Percentiles rank a stretch among this genome's conserved stretches.
phyloP scores from a whole-genome alignment of 495 filamentous ascomycete species.

The Xylaria bambusicola region DNA sequence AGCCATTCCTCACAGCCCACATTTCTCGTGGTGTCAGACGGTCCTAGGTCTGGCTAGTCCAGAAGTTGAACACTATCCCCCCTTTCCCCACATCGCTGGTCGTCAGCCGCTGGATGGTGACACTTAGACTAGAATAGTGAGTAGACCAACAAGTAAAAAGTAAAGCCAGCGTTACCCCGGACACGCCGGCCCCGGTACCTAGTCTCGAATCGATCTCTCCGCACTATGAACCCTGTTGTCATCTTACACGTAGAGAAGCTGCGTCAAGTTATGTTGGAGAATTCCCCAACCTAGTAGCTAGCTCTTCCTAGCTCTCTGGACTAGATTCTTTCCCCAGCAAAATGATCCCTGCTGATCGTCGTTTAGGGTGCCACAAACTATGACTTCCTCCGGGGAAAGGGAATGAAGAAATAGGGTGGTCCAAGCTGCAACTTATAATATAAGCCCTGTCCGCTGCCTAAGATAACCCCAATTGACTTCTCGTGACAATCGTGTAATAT shows the following conservation, averaged over 20 bases:
- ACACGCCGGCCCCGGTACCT: neutral
- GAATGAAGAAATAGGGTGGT: neutral
- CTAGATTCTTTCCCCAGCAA: neutral
- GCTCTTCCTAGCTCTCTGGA: no score
- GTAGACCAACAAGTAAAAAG: neutral
- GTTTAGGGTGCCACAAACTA: neutral
- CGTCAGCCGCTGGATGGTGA: neutral
- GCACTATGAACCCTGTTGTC: neutral
- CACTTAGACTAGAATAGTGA: neutral
- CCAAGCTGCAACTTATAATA: neutral
- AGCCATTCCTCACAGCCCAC: neutral
- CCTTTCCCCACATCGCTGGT: neutral
- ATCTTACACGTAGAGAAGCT: neutral
- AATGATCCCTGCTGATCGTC: neutral
- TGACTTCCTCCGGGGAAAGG: slow-evolving; percentile 4
- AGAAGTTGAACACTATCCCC: neutral
- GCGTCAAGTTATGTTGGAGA: neutral
- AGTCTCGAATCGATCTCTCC: neutral
- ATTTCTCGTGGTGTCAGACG: neutral
- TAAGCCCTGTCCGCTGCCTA: neutral
- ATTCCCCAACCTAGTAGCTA: neutral
- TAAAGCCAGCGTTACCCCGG: slow-evolving; percentile 3
- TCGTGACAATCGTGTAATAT: neutral
- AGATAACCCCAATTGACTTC: neutral
- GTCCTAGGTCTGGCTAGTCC: neutral